These are phyloP conservation scores for Malassezia vespertilionis DNA, from an alignment of 1,284 basidiomycete genomes.

Conservation along the genomic window DNA sequence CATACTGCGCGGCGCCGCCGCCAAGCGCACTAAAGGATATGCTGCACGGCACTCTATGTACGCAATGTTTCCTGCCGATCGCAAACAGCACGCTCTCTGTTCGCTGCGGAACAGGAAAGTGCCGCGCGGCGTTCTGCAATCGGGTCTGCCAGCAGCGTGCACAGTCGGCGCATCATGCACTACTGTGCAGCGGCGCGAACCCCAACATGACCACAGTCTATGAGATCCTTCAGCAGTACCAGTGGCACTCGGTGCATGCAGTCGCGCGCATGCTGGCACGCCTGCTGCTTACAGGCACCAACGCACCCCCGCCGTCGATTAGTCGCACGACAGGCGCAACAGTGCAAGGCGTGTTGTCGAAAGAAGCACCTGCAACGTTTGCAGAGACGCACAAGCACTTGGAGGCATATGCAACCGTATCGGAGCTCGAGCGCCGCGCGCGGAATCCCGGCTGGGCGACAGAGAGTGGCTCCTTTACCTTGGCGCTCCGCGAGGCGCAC, in stretches of 20 bases:
- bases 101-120: constrained; percentile 17
- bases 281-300: constrained; percentile 54
- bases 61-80: constrained; percentile 35
- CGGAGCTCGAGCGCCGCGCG: constrained; percentile 31
- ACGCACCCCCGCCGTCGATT: constrained; percentile 44
- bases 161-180: constrained; percentile 55
- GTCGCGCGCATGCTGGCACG: constrained; percentile 59
- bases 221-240: constrained; percentile 54
- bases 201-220: constrained; percentile 57
- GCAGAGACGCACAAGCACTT: constrained; percentile 16
- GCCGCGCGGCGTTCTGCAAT: constrained; percentile 63
- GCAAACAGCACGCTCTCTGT: constrained; percentile 45
- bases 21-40: constrained; percentile 23
- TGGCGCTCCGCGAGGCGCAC: constrained; percentile 19
- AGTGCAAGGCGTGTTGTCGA: constrained; percentile 5
- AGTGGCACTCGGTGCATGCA: constrained; percentile 68
- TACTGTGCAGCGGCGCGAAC: constrained; percentile 66
- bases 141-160: constrained; percentile 61
- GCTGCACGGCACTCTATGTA: constrained; percentile 25
- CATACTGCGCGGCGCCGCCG: constrained; percentile 48
- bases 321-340: constrained; percentile 25
- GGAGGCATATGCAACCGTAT: constrained; percentile 32
- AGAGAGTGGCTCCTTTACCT: constrained; percentile 22
- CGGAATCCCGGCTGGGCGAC: constrained; percentile 37
- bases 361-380: constrained; percentile 6